Conservation (phyloP, 257 asterid species). For the Hygrophila difformis region DNA sequence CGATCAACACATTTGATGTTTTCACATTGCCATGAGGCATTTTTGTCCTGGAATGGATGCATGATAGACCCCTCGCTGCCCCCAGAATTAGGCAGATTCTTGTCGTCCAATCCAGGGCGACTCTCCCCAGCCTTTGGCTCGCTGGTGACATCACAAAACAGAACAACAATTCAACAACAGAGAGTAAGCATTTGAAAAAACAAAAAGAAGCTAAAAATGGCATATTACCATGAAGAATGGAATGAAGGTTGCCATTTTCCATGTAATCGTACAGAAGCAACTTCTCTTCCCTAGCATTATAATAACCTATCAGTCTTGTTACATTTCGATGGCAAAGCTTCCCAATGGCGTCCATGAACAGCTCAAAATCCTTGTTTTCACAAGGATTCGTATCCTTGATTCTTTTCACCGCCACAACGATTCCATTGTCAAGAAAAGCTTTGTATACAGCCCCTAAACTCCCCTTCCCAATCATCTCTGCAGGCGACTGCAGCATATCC, state of each 20-base stretch:
- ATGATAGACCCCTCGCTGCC: slow-evolving; percentile 72
- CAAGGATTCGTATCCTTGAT: slow-evolving; percentile 85
- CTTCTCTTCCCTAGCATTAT: slow-evolving; percentile 85
- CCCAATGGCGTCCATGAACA: slow-evolving; percentile 89
- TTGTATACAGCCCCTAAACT: slow-evolving; percentile 79
- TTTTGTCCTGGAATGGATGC: slow-evolving; percentile 69
- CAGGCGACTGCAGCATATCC: slow-evolving; percentile 77
- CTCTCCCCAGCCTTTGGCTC: slow-evolving; percentile 69
- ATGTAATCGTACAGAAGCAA: slow-evolving; percentile 70
- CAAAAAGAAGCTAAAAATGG: no score
- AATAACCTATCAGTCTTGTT: slow-evolving; percentile 72
- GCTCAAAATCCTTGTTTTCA: slow-evolving; percentile 71
- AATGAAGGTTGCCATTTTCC: slow-evolving; percentile 71
- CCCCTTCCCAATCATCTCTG: slow-evolving; percentile 91
- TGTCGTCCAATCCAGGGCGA: slow-evolving; percentile 93
- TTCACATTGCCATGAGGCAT: slow-evolving; percentile 85
- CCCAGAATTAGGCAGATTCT: slow-evolving; percentile 76
- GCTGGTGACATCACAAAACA: slow-evolving; percentile 31
- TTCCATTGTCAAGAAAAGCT: slow-evolving; percentile 83
- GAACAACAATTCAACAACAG: no score
- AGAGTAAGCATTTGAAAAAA: no score
- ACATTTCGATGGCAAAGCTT: slow-evolving; percentile 72
- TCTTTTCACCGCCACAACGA: slow-evolving; percentile 73
- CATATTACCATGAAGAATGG: slow-evolving; percentile 96
- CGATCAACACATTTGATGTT: slow-evolving; percentile 63